Base-by-base conservation (phyloP, 495 filamentous ascomycete genomes). In the Entonaema liquescens region DNA sequence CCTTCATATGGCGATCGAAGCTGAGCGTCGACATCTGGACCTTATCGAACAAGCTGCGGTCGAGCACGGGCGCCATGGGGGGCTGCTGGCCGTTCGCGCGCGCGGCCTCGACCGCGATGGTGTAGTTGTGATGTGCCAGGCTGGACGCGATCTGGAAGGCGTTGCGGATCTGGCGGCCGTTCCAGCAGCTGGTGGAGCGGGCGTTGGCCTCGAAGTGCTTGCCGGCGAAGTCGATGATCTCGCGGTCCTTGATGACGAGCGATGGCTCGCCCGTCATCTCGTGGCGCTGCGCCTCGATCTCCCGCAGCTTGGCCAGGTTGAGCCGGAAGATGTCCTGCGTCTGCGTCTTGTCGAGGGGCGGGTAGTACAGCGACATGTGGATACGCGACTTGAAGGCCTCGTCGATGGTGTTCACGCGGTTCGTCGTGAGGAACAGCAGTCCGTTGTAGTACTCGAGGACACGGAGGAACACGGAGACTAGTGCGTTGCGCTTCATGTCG, bases 311-410 rank as follows among this genome's bases (percentile, higher is more conserved):
- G 59, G 89, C 85, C 36, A 88, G 79, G 73, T 96, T 95, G 80
- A 92, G 87, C 79, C 88, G 90, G 91, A 93, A 97, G 36, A 97
- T 90, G 65, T 86, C 88, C 59, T 87, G 88, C 79, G 90, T 92
- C 52, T 93, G 93, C 72, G 88, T 88, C 49, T 83, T 77, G 7
- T 85, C 87, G 33, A 97, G 84, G 33, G 93, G 90, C 29, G 87
- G 90, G 72, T 82, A 81, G 68, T 80, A 75, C 9, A 85, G 73
- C 29, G 73, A 74, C 40, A 84, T 64, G 65, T 85, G 82, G 59
- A 86, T 85, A n/a, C 82, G 79, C 3, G 79, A 85, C 69, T 83
- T 83, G 77, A 84, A 81, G n/a, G 80, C 85, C 36, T 79, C 77
- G 72, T 87, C 85, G 64, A 87, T 78, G 4, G 77, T 74, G 13